Base-by-base conservation (phyloP, 345 rosid genomes). In the Pugionium cornutum region DNA sequence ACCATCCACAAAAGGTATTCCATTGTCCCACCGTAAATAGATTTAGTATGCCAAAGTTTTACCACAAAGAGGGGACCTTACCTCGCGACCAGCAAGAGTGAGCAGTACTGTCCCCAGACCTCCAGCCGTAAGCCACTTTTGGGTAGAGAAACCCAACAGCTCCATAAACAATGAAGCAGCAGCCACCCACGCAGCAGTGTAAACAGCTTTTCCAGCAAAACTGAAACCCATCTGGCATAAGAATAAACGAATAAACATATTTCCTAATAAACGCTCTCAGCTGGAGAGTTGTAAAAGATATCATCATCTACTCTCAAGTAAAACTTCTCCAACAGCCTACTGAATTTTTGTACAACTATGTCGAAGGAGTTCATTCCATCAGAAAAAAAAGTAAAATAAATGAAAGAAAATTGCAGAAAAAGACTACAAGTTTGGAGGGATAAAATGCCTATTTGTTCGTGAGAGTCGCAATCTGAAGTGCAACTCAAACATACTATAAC, bases 61-160 rank as follows among this genome's bases (percentile, higher is more conserved):
- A 10, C 25, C 43, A 43, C 4, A 51, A 36, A 37, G 53, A 44
- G 30, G 6, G 32, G 31, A 37, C 8, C 37, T 64, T 72, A 88
- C 99, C 97, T 92, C 99, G 35, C 99, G 96, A 69, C 97, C 99
- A 81, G 96, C 96, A 56, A 92, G 99, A 27, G 97, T 92, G 69
- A 92, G 88, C 83, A 94, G 68, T 37, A 94, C 99, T 55, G 97
- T 89, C 48, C 99, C 99, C 70, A 94, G 84, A 75, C 99, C 97
- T 42, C 99, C 99, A 69, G 96, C 96, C 2, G 99, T 94, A 53
- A 94, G 69, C 92, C 96, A 86, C 77, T 76, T 94, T 79, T 94
- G 97, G 72, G 99, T 83, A 53, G 95, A 86, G 79, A 90, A 90
- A 66, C 97, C 97, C 42, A 90, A 80, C 74, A 94, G 82, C 78